Conservation (phyloP, 306 rosid genomes). For the Adenanthera pavonina region DNA sequence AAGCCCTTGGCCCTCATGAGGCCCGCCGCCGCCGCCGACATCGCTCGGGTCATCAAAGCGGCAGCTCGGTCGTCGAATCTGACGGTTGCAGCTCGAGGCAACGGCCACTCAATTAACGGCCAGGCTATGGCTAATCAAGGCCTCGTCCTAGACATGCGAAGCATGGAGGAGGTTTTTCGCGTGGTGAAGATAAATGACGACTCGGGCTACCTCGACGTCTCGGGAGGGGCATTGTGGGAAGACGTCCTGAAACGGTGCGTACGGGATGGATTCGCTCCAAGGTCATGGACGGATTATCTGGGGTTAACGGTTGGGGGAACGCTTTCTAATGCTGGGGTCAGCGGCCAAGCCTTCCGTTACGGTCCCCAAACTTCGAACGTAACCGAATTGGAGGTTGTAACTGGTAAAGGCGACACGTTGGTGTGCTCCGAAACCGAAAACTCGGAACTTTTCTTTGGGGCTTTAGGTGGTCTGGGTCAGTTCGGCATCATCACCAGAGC, state of each 20-base stretch:
- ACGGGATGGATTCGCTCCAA: constrained; percentile 59
- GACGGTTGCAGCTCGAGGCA: constrained; percentile 91
- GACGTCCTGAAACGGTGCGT: constrained; percentile 77
- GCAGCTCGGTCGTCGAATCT: constrained; percentile 56
- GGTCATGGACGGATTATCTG: constrained; percentile 96
- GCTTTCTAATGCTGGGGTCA: constrained; percentile 92
- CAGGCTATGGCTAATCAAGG: constrained; percentile 94
- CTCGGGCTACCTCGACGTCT: constrained; percentile 61
- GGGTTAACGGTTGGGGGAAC: constrained; percentile 94
- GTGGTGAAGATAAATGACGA: constrained; percentile 45
- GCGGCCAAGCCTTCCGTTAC: constrained; percentile 91
- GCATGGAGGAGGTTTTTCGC: constrained; percentile 54
- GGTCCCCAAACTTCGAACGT: constrained; percentile 95
- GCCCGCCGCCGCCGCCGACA: constrained; percentile 55
- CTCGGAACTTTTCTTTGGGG: constrained; percentile 72
- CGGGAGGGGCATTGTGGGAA: constrained; percentile 99
- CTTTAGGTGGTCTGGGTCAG: constrained; percentile 94
- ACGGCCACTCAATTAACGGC: constrained; percentile 98
- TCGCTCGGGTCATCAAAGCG: constrained; percentile 50
- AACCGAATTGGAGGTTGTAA: constrained; percentile 82
- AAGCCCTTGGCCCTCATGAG: constrained; percentile 63
- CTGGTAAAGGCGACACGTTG: constrained; percentile 77
- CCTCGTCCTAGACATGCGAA: constrained; percentile 83
- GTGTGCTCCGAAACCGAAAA: constrained; percentile 70
- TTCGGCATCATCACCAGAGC: constrained; percentile 91